These are phyloP conservation scores for Amoebophrya sp. DNA, from an alignment of 169 alveolate genomes.

Conservation along the genomic window DNA sequence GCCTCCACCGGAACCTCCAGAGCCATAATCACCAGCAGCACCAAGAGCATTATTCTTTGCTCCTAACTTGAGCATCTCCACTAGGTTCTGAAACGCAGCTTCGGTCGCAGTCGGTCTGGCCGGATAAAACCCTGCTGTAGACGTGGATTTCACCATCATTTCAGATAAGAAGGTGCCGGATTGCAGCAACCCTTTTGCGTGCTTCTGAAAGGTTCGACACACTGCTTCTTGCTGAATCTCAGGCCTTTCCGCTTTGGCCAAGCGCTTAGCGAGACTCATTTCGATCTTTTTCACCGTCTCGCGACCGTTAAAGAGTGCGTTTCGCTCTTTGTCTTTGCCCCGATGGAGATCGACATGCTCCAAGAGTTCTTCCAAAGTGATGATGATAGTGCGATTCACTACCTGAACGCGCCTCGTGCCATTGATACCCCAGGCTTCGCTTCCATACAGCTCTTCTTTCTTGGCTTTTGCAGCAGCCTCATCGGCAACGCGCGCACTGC, in stretches of 20 bases:
- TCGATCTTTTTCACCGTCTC: not conserved
- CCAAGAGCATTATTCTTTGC: too few relatives aligned
- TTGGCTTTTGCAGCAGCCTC: too few relatives aligned
- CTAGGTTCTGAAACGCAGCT: too few relatives aligned
- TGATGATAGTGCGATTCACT: not conserved
- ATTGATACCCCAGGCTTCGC: not conserved
- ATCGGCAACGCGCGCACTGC: not conserved
- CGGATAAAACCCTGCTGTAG: too few relatives aligned
- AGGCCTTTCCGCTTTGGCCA: too few relatives aligned
- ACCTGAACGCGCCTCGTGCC: not conserved
- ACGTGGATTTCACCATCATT: not conserved
- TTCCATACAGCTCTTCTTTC: too few relatives aligned
- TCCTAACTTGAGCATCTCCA: too few relatives aligned
- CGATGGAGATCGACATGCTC: not conserved
- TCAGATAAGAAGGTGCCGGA: not conserved
- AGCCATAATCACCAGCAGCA: too few relatives aligned
- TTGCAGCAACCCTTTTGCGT: not conserved
- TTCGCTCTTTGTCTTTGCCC: not conserved
- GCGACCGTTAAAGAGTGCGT: not conserved
- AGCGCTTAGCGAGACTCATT: too few relatives aligned
- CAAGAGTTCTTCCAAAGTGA: not conserved
- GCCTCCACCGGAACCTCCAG: too few relatives aligned
- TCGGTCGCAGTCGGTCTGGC: too few relatives aligned
- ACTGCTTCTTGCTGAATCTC: slow-evolving; percentile 5
- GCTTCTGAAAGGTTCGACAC: not conserved